Base-by-base conservation (phyloP, 2,329 filamentous ascomycete species). In the Fusarium scirpi region DNA sequence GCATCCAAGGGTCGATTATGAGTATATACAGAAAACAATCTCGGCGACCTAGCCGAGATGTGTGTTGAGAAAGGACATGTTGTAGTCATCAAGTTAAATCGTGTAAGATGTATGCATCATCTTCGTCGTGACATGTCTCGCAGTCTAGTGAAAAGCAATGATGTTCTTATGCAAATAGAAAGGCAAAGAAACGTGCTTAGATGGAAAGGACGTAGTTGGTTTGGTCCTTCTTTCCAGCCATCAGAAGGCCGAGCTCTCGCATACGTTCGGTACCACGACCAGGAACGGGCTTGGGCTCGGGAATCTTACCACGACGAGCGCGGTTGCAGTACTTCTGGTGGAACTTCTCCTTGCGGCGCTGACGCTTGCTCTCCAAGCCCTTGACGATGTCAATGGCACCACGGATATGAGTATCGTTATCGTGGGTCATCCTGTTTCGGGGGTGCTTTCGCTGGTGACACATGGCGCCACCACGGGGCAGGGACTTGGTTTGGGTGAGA, bases 331-430 rank as follows among this genome's bases (percentile, higher is more conserved):
- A 92, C 79, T 97, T 96, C 76, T 94, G 91, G 78, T 93, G 91
- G 76, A 94, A 92, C 81, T 98, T 97, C 81, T 98, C 94, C 82
- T 92, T 94, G 74, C 96, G 92, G 70, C 96, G 91, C 82, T 96
- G 93, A 27, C 94, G 91, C 84, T 97, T 98, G 81, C 93, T 91
- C 83, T 99, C 96, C 2, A 99, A 87, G 11, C 96, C 96, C 80
- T 97, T 97, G 81, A 98, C 93, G 67, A 98, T 99, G 80, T 98
- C 96, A 72, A 99, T 97, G 38, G 96, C 94, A n/a, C 94, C 94
- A 68, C 96, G 92, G 12, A 93, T 88, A 69, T 96, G 94, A 44
- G 89, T 82, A 53, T 91, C 86, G 51, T 77, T 76, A 8, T 78
- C 73, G 32, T 75, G 67, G 10, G 69, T 61, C 18, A 70, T 63